Conservation (phyloP, 495 filamentous ascomycete genomes). For the Aspergillus avenaceus region DNA sequence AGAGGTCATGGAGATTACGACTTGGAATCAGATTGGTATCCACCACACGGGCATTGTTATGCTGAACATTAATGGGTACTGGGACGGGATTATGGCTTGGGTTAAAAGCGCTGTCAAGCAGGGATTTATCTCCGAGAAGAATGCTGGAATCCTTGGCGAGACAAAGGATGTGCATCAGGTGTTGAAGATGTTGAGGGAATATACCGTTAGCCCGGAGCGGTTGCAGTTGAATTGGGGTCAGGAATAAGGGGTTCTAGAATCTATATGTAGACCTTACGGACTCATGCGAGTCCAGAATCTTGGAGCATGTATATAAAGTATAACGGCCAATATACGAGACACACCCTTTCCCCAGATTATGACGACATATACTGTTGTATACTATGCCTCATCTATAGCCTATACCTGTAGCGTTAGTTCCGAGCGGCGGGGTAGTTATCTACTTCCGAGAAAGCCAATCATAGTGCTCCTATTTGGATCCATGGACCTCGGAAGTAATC, state of each 20-base stretch:
- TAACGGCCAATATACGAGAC: too few relatives aligned
- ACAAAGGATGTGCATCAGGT: too few relatives aligned
- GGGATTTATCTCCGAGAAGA: slow-evolving; percentile 73
- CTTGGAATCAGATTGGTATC: slow-evolving; percentile 97
- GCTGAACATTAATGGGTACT: slow-evolving; percentile 85
- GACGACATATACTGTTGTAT: too few relatives aligned
- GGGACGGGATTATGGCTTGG: slow-evolving; percentile 81
- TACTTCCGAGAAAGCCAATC: slow-evolving; percentile 20
- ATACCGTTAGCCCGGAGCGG: too few relatives aligned
- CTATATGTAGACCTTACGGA: too few relatives aligned
- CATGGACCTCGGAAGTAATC: slow-evolving; percentile 7
- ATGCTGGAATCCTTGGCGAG: too few relatives aligned
- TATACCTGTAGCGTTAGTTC: not conserved
- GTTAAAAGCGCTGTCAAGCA: slow-evolving; percentile 69
- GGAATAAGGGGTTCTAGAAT: too few relatives aligned
- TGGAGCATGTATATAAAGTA: too few relatives aligned
- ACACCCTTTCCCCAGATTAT: too few relatives aligned
- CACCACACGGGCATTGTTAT: slow-evolving; percentile 77
- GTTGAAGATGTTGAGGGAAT: too few relatives aligned
- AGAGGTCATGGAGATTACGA: slow-evolving; percentile 93
- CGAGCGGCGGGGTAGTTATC: not conserved
- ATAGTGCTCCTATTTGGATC: not conserved
- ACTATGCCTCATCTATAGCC: not conserved
- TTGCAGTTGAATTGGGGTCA: too few relatives aligned
- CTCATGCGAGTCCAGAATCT: too few relatives aligned